Base-by-base conservation (phyloP, 2,329 filamentous ascomycete species). In the Aspergillus oerlinghausenensis region DNA sequence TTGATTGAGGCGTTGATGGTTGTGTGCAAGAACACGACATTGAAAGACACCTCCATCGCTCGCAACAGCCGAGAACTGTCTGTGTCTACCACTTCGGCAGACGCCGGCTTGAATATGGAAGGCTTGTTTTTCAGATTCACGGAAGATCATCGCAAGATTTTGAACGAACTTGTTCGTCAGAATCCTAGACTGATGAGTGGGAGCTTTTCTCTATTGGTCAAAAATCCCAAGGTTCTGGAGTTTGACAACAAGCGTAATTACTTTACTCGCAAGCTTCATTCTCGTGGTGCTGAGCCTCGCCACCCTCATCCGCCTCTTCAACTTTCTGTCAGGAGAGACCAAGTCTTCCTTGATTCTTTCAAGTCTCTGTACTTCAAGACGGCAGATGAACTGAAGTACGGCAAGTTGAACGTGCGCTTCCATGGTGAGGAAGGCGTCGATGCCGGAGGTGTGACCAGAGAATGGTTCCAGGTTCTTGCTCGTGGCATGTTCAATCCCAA, bases 231-330 rank as follows among this genome's bases (percentile, higher is more conserved):
- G 81, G 95, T 99, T 3, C 81, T 99, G 11, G 94, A 99, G 70
- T 99, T 99, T 68, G 94, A 99, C 78, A 99, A 99, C 79, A 99
- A 99, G 80, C 92, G 94, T 67, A 97, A 96, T 77, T 99, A 95
- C 82, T 99, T 99, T 81, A 97, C 87, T 71, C 89, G 94, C 59
- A 92, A 91, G 68, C 87, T 99, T 10, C 94, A 99, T 73, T 84
- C 84, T 49, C 85, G 89, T 51, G 83, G 83, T 53, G 84, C 84
- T 54, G 87, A 90, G 67, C 83, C 82, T 58, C 87, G 92, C 47
- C 85, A 89, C 52, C 82, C 88, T 7, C 85, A 90, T 64, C 85
- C 85, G 49, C 88, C 91, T 47, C 80, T 99, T 52, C 92, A 96
- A 73, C 84, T 99, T 49, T 88, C 88, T 57, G 90, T 99, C 57